A percentile compares a stretch with the other conserved stretches of the same genome.
phyloP scores from a whole-genome alignment of 2,329 filamentous ascomycete genomes.

The Colletotrichum lentis region DNA sequence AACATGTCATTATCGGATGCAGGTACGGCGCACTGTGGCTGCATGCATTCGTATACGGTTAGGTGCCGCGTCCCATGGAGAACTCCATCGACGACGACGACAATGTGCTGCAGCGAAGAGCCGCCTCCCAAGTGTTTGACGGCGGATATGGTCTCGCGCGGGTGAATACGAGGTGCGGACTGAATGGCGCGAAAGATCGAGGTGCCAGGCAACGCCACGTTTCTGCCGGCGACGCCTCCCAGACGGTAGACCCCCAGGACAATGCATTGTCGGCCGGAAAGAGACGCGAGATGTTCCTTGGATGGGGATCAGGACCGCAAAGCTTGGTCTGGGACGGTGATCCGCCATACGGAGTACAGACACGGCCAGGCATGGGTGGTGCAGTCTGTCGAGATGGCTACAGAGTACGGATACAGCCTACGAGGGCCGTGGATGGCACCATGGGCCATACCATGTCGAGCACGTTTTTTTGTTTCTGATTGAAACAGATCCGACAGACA shows the following conservation, averaged over 20 bases:
- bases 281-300: neutral
- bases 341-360: neutral
- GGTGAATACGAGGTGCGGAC: neutral
- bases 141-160: neutral
- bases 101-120: neutral
- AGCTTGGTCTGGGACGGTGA: neutral
- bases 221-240: neutral
- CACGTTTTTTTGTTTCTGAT: slow-evolving; percentile 1
- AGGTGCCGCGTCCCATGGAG: too few relatives aligned
- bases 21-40: slow-evolving; percentile 26
- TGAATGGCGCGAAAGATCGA: neutral
- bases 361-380: neutral
- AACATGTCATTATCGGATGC: slow-evolving; percentile 10
- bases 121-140: neutral
- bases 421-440: neutral
- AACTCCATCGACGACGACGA: neutral
- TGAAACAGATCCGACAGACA: neutral
- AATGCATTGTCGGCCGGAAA: neutral
- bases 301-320: neutral
- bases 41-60: neutral
- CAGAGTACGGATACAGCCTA: too few relatives aligned
- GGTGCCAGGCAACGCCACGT: neutral
- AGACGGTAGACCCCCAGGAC: neutral
- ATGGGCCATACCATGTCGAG: neutral
- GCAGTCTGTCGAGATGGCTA: neutral